Base-by-base conservation (phyloP, 805 yeast species). In the Candida ponderosae region DNA sequence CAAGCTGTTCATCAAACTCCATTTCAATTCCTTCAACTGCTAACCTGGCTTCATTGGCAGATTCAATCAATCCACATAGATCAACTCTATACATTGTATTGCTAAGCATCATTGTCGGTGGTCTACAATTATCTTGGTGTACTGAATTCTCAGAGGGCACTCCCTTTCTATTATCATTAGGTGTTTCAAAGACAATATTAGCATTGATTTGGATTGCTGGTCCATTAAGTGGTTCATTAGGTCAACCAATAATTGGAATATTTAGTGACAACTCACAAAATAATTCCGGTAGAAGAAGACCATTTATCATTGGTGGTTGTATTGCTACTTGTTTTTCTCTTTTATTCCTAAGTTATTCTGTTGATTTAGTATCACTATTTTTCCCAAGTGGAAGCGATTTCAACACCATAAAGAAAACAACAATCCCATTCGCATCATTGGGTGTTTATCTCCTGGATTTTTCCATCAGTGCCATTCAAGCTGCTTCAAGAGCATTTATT, bases 201-300 rank as follows among this genome's bases (percentile, higher is more conserved):
- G 76, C 81, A 6, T 56, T 78, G 33, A 69, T 78, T 4, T 78
- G 84, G 85, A 65, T 78, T 18, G 81, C 82, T 1, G 82, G 84
- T 2, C 84, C 85, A 1, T 47, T 76, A 14, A 70, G 79, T 13
- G 84, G 84, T 1, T 65, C 79, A 1, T 44, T 78, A 18, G 81
- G 81, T 0, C 84, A 78, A 53, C 85, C 85, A 0, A 59, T 77
- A 4, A 71, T 77, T 29, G 85, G 85, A 0, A 60, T 74, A 7
- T 47, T 73, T 32, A 72, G 79, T 40, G 85, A 79, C 50, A 65
- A 66, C 39, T 68, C 72, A 28, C 56, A 62, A 39, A 50, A 59
- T 33, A 50, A 47, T 24, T 53, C 56, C 38, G 84, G 84, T 4
- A 60, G 81, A 43, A 52, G 84, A 43, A 56, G 75, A 31, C 80